Percentiles rank a stretch among this genome's conserved stretches.
phyloP scores from a whole-genome alignment of 2,329 filamentous ascomycete species.

The Trichoderma cornu-damae region DNA sequence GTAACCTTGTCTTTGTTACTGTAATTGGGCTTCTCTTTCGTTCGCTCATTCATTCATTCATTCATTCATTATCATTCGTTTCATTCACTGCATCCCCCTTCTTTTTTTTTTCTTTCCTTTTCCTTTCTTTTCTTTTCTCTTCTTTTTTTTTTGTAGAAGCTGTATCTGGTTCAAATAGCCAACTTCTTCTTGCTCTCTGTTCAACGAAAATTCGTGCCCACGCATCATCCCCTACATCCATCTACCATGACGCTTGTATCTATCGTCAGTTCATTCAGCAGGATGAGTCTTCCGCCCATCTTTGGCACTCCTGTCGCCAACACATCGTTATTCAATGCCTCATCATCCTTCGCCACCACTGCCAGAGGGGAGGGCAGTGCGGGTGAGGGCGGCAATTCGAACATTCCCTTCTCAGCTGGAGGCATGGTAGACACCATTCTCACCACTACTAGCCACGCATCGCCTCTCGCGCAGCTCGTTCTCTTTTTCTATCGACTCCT shows the following conservation, averaged over 20 bases:
- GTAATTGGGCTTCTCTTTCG: background rate
- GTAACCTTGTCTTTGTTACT: background rate
- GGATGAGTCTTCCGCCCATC: conserved; percentile 29
- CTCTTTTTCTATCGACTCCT: conserved; percentile 44
- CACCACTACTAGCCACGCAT: conserved; percentile 40
- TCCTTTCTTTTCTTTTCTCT: background rate
- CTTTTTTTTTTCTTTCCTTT: too few relatives aligned
- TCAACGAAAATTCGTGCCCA: background rate
- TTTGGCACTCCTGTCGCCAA: conserved; percentile 24
- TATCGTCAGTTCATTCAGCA: conserved; percentile 27
- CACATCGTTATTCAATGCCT: conserved; percentile 22
- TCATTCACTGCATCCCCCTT: too few relatives aligned
- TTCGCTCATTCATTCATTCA: background rate
- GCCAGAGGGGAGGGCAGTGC: background rate
- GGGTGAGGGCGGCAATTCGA: background rate
- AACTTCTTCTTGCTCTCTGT: background rate
- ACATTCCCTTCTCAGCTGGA: conserved; percentile 23
- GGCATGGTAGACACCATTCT: conserved; percentile 43
- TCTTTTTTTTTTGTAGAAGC: background rate
- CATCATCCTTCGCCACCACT: background rate
- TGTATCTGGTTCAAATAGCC: background rate
- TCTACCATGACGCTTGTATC: conserved; percentile 6
- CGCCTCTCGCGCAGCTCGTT: conserved; percentile 39
- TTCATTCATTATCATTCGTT: too few relatives aligned
- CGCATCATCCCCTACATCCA: too few relatives aligned